Conservation (phyloP, 2,329 filamentous ascomycete species). For the Coleophoma crateriformis region DNA sequence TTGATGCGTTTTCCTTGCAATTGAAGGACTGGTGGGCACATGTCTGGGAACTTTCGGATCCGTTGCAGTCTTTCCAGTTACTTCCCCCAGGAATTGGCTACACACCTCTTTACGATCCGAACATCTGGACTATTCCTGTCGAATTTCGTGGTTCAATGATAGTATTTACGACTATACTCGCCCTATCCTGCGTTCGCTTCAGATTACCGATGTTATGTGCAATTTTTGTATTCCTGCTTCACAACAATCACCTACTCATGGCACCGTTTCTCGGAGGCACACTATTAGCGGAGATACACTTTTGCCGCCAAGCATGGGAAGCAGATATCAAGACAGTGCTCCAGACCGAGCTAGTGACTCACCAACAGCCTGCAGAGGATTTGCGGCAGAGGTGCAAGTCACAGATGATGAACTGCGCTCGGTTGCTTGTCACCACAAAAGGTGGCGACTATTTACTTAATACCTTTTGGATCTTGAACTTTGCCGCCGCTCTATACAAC, state of each 20-base stretch:
- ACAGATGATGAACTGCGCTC: not conserved
- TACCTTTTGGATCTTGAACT: not conserved
- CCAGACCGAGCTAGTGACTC: not conserved
- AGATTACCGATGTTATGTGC: not conserved
- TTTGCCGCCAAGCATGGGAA: not conserved
- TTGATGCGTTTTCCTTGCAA: not conserved
- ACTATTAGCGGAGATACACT: not conserved
- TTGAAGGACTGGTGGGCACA: not conserved
- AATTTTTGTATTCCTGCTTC: not conserved
- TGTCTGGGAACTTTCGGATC: not conserved
- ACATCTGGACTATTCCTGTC: slow-evolving; percentile 3
- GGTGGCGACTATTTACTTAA: not conserved
- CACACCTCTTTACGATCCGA: not conserved
- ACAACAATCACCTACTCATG: not conserved
- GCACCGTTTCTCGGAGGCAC: not conserved
- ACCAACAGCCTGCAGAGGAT: not conserved
- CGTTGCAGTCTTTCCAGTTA: not conserved
- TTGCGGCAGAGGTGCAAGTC: not conserved
- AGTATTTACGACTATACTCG: not conserved
- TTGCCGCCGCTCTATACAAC: not conserved
- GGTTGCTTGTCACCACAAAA: not conserved
- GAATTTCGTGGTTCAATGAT: slow-evolving; percentile 4
- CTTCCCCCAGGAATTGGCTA: not conserved
- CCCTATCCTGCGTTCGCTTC: not conserved
- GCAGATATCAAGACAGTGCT: not conserved